Base-by-base conservation (phyloP, 108 stramenopile genomes). In the Licmophora abbreviata region DNA sequence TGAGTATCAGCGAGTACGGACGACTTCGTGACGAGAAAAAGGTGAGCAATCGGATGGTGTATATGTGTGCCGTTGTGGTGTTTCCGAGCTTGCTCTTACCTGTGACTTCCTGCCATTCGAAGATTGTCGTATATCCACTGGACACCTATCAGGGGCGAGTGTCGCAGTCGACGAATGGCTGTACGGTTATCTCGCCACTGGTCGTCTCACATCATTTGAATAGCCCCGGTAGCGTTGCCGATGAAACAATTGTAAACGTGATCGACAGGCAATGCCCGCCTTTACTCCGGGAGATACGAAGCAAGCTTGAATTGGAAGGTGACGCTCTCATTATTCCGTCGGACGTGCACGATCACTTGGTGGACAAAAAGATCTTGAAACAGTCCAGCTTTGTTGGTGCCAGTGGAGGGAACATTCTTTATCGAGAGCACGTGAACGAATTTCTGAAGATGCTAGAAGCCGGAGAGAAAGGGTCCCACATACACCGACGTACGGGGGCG, bases 281-380 rank as follows among this genome's bases (percentile, higher is more conserved):
- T 11, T 56, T 88, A 35, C 52, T 93, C 14, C 52, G 56, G 15
- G 59, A 50, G 11, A 79, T 93, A 26, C 76, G 92, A 27, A 45
- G 54, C 11, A 93, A 89, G 59, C 54, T 85, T 22, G 85, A 79
- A 37, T 66, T 93, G 44, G 68, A 68, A 44, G 44, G 64, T 18
- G 60, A 65, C 53, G 80, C 87, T n/a, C 66, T 93, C 10, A 93
- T 93, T 21, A 83, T 93, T 55, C 92, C 92, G 6, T 77, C 75
- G 22, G 92, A 93, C 66, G 92, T 93, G 24, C 92, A 93, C 64
- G 92, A 93, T 63, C 78, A 87, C 58, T 56, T 93, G 42, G 87
- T 93, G 0, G 92, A 93, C 72, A 54, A 76, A 31, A 70, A 83
- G 31, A 57, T 93, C 8, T 62, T 93, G 44, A 60, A 60, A 21